A percentile compares a stretch with the other conserved stretches of the same genome.
Conservation (phyloP, 2,329 filamentous ascomycete genomes). For the Colletotrichum echinochloae region DNA sequence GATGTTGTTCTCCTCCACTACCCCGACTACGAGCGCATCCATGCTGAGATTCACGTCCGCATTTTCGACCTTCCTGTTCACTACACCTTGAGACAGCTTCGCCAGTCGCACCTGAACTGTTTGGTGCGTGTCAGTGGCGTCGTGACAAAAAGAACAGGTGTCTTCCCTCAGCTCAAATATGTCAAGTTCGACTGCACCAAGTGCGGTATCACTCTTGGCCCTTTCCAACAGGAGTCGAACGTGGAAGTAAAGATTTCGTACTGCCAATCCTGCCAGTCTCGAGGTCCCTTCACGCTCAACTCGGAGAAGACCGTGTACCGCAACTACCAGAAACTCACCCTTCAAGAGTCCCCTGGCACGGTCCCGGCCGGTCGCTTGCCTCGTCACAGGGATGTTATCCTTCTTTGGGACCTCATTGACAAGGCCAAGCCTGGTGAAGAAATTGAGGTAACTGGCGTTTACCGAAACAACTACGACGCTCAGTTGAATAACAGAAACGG, state of each 20-base stretch:
- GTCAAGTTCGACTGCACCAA: conserved; percentile 98
- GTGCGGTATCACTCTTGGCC: conserved; percentile 90
- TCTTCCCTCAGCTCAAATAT: conserved; percentile 98
- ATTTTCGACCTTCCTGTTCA: conserved; percentile 95
- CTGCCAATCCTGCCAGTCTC: conserved; percentile 96
- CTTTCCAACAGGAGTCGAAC: conserved; percentile 97
- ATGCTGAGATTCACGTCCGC: conserved; percentile 96
- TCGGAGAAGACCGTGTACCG: conserved; percentile 98
- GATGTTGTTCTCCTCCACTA: conserved; percentile 96
- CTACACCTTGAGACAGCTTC: conserved; percentile 93
- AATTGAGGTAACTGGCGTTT: conserved; percentile 95
- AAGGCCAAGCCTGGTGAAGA: conserved; percentile 97
- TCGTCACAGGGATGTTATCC: conserved; percentile 91
- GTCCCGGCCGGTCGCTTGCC: conserved; percentile 96
- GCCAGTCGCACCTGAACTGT: conserved; percentile 96
- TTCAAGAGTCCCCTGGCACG: conserved; percentile 96
- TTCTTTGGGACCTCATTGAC: conserved; percentile 97
- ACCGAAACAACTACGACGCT: conserved; percentile 98
- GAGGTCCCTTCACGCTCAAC: conserved; percentile 94
- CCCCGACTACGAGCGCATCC: conserved; percentile 96
- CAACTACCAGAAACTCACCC: conserved; percentile 97
- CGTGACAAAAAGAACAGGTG: conserved; percentile 91
- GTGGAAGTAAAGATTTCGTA: conserved; percentile 96
- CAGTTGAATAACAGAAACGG: conserved; percentile 98
- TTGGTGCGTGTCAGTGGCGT: conserved; percentile 94